Percentiles rank a stretch among this genome's conserved stretches.
Evolutionary conservation across 768 basidiomycete species (phyloP).

Genomic region (Dioszegia hungarica): DNA sequence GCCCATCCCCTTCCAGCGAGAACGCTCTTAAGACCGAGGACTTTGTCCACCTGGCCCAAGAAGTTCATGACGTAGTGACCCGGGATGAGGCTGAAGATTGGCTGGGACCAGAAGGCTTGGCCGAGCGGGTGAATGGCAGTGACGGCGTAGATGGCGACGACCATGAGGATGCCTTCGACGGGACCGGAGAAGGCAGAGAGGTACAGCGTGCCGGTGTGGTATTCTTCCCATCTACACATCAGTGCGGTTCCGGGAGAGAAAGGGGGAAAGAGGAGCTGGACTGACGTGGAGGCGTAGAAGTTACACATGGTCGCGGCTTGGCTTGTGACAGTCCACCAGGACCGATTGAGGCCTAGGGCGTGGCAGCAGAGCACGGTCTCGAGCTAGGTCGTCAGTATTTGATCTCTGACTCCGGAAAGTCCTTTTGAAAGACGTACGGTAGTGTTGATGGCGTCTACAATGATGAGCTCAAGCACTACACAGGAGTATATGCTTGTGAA

Average conservation of each 20-base stretch:
- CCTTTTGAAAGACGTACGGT: constrained; percentile 57
- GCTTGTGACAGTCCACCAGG: constrained; percentile 94
- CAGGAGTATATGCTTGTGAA: background rate
- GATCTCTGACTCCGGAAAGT: background rate
- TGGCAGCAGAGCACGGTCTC: constrained; percentile 76
- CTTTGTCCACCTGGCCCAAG: constrained; percentile 17
- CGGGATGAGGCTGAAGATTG: constrained; percentile 18
- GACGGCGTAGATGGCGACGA: constrained; percentile 68
- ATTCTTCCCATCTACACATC: constrained; percentile 55
- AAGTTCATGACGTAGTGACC: constrained; percentile 10
- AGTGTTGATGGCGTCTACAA: constrained; percentile 81
- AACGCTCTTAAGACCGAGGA: constrained; percentile 15
- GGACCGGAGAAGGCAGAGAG: constrained; percentile 92
- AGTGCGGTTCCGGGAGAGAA: background rate
- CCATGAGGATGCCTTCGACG: constrained; percentile 89
- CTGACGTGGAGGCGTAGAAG: constrained; percentile 68
- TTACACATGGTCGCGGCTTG: constrained; percentile 71
- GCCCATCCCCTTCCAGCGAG: constrained; percentile 8
- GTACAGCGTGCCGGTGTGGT: constrained; percentile 67
- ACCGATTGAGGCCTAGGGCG: constrained; percentile 84
- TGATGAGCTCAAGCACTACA: background rate
- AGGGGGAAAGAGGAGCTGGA: background rate
- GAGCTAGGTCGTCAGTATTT: constrained; percentile 56
- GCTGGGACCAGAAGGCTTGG: constrained; percentile 37
- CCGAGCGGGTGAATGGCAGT: constrained; percentile 65